Evolutionary conservation across 208 protist species (phyloP).

Genomic region (Histomonas meleagridis): DNA sequence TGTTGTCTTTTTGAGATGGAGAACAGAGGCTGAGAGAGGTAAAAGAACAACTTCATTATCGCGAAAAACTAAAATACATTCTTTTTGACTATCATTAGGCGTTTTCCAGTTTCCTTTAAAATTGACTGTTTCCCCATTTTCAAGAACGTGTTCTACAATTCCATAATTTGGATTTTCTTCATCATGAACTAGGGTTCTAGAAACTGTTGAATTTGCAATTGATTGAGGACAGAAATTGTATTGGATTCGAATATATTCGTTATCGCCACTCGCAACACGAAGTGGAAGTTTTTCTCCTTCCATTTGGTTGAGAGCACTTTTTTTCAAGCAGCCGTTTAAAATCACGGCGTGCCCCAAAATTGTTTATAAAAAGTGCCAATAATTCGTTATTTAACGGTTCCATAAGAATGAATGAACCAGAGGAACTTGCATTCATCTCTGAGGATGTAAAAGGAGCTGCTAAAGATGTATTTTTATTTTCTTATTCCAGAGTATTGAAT

Average conservation of each 20-base stretch:
- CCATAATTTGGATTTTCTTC: background rate
- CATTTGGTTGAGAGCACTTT: too few species aligned
- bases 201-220: background rate
- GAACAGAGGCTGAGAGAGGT: background rate
- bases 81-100: background rate
- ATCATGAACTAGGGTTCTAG: background rate
- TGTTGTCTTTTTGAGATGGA: background rate
- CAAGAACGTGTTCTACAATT: background rate
- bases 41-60: background rate
- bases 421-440: slow-evolving; percentile 11
- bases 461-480: slow-evolving; percentile 35
- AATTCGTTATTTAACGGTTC: background rate
- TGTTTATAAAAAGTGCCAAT: too few species aligned
- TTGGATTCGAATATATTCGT: background rate
- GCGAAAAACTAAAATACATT: background rate
- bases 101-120: background rate
- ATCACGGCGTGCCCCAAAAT: too few species aligned
- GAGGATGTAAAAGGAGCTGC: slow-evolving; percentile 29
- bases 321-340: too few species aligned
- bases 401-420: background rate
- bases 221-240: background rate
- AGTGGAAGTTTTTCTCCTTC: too few species aligned
- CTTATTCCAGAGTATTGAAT: slow-evolving; percentile 36
- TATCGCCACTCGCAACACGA: too few species aligned
- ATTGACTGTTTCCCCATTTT: background rate